phyloP scores from a whole-genome alignment of 805 yeast species.

The Candida germanica region DNA sequence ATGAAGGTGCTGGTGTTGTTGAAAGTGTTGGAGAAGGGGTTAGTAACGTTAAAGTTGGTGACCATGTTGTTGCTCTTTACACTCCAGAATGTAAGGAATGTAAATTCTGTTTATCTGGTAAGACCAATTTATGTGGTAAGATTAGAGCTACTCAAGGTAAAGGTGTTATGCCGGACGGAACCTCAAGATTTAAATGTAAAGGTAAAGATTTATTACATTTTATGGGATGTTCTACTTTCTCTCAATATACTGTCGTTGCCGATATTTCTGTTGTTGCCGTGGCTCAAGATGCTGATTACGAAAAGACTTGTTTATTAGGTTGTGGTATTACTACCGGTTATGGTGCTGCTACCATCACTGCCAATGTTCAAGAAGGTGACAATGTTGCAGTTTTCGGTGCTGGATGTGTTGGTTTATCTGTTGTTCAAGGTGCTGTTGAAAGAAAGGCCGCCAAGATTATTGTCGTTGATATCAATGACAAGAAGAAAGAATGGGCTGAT shows the following conservation, averaged over 20 bases:
- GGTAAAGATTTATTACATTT: conserved; percentile 87
- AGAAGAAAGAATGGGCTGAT: conserved; percentile 79
- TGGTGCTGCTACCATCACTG: conserved; percentile 96
- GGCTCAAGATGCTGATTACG: conserved; percentile 77
- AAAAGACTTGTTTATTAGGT: conserved; percentile 88
- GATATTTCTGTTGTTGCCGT: conserved; percentile 95
- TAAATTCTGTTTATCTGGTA: conserved; percentile 90
- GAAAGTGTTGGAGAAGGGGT: conserved; percentile 96
- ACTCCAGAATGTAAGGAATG: conserved; percentile 97
- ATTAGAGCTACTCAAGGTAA: conserved; percentile 97
- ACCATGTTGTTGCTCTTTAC: conserved; percentile 88
- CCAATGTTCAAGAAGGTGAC: conserved; percentile 86
- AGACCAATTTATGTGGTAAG: conserved; percentile 94
- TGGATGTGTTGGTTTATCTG: conserved; percentile 96
- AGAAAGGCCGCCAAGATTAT: conserved; percentile 80
- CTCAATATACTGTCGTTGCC: conserved; percentile 97
- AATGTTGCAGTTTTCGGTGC: conserved; percentile 96
- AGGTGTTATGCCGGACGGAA: conserved; percentile 99
- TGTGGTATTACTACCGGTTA: conserved; percentile 99
- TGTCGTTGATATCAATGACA: conserved; percentile 82
- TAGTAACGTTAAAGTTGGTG: conserved; percentile 85
- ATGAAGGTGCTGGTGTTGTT: conserved; percentile 97
- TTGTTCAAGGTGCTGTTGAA: conserved; percentile 88
- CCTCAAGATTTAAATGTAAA: conserved; percentile 80
- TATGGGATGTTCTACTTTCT: conserved; percentile 98